A percentile compares a stretch with the other conserved stretches of the same genome.
Evolutionary conservation across 768 basidiomycete species (phyloP).

Genomic region (Rhodocollybia butyracea): DNA sequence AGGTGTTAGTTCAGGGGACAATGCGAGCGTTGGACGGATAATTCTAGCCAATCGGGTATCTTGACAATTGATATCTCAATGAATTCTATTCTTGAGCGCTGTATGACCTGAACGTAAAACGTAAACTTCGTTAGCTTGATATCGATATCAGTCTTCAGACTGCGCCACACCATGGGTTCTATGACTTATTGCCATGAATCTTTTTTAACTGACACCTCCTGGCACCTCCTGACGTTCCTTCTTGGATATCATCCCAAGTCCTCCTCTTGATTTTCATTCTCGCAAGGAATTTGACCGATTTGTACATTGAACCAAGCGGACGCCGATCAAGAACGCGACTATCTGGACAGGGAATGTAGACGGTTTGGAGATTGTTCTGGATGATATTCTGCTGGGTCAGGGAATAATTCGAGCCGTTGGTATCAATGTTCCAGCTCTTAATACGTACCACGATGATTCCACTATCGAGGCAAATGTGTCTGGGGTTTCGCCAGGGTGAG

Average conservation of each 20-base stretch:
- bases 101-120: too few relatives aligned
- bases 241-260: constrained; percentile 42
- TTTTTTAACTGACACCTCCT: too few relatives aligned
- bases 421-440: constrained; percentile 33
- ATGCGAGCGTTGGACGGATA: too few relatives aligned
- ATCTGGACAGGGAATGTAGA: constrained; percentile 56
- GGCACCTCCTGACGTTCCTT: too few relatives aligned
- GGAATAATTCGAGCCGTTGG: constrained; percentile 56
- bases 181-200: too few relatives aligned
- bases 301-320: constrained; percentile 56
- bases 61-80: too few relatives aligned
- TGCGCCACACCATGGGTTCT: too few relatives aligned
- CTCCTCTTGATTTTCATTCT: constrained; percentile 38
- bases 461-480: constrained; percentile 55
- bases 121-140: too few relatives aligned
- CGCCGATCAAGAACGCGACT: constrained; percentile 69
- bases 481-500: constrained; percentile 73
- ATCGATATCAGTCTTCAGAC: too few relatives aligned
- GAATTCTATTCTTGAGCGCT: too few relatives aligned
- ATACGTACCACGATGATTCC: constrained; percentile 14
- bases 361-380: constrained; percentile 53
- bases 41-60: too few relatives aligned
- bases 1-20: too few relatives aligned
- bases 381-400: constrained; percentile 57
- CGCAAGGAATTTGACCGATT: constrained; percentile 57